A percentile compares a stretch with the other conserved stretches of the same genome.
Evolutionary conservation across 768 basidiomycete genomes (phyloP).

Genomic region (Lenzites betulinus): DNA sequence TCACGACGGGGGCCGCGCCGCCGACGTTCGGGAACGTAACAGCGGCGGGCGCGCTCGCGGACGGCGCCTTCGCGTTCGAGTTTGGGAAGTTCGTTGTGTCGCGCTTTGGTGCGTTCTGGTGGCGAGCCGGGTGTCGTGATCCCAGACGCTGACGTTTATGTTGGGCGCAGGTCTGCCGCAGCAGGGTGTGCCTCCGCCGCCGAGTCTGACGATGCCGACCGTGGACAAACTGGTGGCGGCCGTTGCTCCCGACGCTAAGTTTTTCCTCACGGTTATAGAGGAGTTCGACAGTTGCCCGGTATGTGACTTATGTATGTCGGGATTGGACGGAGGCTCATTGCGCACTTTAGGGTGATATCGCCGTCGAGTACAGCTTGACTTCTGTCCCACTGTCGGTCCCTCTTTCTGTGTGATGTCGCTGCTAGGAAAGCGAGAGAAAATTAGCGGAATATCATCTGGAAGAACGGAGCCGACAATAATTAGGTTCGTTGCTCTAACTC

Average conservation of each 20-base stretch:
- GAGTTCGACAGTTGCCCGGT: constrained; percentile 24
- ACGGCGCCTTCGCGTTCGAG: constrained; percentile 16
- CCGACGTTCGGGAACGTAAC: constrained; percentile 22
- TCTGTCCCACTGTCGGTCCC: constrained; percentile 5
- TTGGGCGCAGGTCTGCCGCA: constrained; percentile 18
- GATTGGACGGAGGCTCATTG: not conserved
- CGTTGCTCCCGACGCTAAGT: not conserved
- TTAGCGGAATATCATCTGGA: not conserved
- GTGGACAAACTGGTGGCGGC: not conserved
- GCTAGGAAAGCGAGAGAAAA: not conserved
- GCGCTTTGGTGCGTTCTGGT: constrained; percentile 20
- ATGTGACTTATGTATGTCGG: not conserved
- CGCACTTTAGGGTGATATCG: constrained; percentile 12
- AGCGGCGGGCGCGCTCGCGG: constrained; percentile 16
- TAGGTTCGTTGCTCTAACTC: not conserved
- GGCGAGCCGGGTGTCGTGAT: not conserved
- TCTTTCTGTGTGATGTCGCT: not conserved
- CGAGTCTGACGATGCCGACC: constrained; percentile 18
- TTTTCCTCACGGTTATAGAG: constrained; percentile 20
- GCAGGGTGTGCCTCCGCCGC: constrained; percentile 11
- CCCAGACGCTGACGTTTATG: not conserved
- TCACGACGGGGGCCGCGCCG: constrained; percentile 13
- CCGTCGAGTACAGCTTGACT: constrained; percentile 20
- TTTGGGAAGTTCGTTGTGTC: constrained; percentile 24
- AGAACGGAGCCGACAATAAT: not conserved